Evolutionary conservation across 495 filamentous ascomycete species (phyloP).

Genomic region (Talaromyces adpressus): DNA sequence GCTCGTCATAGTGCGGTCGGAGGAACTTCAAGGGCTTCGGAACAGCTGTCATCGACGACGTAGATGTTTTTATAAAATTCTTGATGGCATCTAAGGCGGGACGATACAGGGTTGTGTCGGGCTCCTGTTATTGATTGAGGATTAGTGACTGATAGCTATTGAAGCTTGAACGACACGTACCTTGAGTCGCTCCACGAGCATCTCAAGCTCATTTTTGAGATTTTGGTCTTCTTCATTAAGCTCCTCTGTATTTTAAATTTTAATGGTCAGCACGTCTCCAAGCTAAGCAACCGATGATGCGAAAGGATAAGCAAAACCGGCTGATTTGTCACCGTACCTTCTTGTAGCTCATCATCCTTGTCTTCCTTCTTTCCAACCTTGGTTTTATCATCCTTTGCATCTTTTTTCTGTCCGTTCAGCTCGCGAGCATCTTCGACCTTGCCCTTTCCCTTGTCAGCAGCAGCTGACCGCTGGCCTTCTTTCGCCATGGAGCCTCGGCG

Average conservation of each 20-base stretch:
- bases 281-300: constrained; percentile 8
- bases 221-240: constrained; percentile 97
- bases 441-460: constrained; percentile 91
- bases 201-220: constrained; percentile 95
- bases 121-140: constrained; percentile 51
- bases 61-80: constrained; percentile 95
- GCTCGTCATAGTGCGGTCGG: constrained; percentile 83
- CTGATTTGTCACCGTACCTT: constrained; percentile 37
- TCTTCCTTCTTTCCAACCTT: constrained; percentile 69
- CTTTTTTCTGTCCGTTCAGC: constrained; percentile 51
- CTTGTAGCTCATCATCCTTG: constrained; percentile 54
- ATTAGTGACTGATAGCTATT: constrained; percentile 9
- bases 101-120: constrained; percentile 81
- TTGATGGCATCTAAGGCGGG: constrained; percentile 92
- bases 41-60: constrained; percentile 97
- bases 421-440: constrained; percentile 65
- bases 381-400: constrained; percentile 60
- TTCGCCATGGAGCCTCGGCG: constrained; percentile 61
- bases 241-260: constrained; percentile 54
- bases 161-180: constrained; percentile 39
- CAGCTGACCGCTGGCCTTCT: constrained; percentile 78
- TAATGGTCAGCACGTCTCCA: neutral
- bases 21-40: constrained; percentile 98
- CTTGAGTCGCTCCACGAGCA: constrained; percentile 92
- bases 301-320: neutral